Base-by-base conservation (phyloP, 345 rosid genomes). In the Euphorbia peplus region DNA sequence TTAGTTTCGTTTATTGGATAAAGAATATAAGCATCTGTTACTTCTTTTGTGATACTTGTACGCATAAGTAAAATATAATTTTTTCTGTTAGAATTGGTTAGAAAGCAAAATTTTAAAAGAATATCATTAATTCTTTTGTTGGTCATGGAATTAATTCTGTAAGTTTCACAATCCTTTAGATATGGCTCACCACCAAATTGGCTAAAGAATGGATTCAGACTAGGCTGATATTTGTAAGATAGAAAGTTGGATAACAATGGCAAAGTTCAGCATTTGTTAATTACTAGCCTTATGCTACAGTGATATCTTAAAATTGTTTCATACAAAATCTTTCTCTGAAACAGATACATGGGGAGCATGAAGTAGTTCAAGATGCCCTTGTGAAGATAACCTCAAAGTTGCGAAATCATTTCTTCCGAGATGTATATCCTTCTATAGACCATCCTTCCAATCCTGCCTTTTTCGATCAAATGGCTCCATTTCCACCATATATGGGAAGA, bases 361-460 rank as follows among this genome's bases (percentile, higher is more conserved):
- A 90, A 58, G 79, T 77, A 61, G 89, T 90, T 78, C 86, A 76
- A 64, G 96, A 90, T 39, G 96, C 92, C 67, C 81, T 90, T 29
- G 29, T 87, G 68, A 90, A 83, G 78, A 84, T 90, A 83, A 87
- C 92, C 66, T 67, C 82, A 21, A 81, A 92, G 77, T 73, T 87
- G 79, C 85, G 73, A 53, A 78, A 86, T 77, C 88, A 85, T 73
- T 84, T 82, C 67, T 87, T 90, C 66, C 89, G 85, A 25, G 85
- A 83, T 67, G 66, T 67, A 72, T 83, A 79, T 68, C 83, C 85
- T 75, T 76, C 85, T 59, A 67, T 62, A 13, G 80, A 82, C 70
- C 90, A 75, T 66, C 83, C 78, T 74, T 64, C 82, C 61, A 76
- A 85, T 79, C 85, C 83, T 56, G 69, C 85, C 60, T 82, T 78